Evolutionary conservation across 2,329 filamentous ascomycete species (phyloP), one percentile per base, ranked within the genome.

Genomic region (Aureobasidium sp.): DNA sequence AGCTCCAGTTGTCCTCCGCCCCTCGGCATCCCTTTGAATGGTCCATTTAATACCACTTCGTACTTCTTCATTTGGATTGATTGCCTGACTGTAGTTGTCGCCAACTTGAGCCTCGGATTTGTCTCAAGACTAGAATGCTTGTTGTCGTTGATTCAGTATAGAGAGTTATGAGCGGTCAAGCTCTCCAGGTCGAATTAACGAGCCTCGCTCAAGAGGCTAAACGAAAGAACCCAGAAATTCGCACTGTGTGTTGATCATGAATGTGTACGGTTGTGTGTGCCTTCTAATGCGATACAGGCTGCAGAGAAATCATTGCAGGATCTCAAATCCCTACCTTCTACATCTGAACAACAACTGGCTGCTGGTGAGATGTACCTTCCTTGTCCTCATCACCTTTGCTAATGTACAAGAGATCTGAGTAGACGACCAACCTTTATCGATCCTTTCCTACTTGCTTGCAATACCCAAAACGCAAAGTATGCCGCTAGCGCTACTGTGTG

Each of bases 151-250:
- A n/a, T 34, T 2, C 8, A 15, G 17, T 20, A 29, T 27, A 63
- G 47, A 48, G 44, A 60, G 36, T n/a, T 31, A 96, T 96, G 91
- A 95, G 91, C 75, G 88, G 91, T 70, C 90, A 95, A 83, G 87
- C 96, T 71, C 83, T 97, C 70, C 86, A 87, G 72, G 87, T 89
- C 63, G 92, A 97, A 83, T 84, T 97, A 74, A 85, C 88, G 71
- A 95, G 90, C 78, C 85, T 97, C 74, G 88, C 96, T 70, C 90
- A 95, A 76, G 94, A 99, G 79, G 94, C 92, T 73, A 97, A 96
- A 77, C 85, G 93, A 70, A 97, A 96, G 77, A 88, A 97, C 75
- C 85, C 88, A 68, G 94, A 97, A 70, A 81, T 99, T 59, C 86
- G 89, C 79, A 89, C 89, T 82, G 89, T 88, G 77, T 37, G 58